Percentiles rank a stretch among this genome's conserved stretches.
These are phyloP conservation scores for Clonostachys chloroleuca DNA, from an alignment of 2,329 filamentous ascomycete species.

Conservation along the genomic window DNA sequence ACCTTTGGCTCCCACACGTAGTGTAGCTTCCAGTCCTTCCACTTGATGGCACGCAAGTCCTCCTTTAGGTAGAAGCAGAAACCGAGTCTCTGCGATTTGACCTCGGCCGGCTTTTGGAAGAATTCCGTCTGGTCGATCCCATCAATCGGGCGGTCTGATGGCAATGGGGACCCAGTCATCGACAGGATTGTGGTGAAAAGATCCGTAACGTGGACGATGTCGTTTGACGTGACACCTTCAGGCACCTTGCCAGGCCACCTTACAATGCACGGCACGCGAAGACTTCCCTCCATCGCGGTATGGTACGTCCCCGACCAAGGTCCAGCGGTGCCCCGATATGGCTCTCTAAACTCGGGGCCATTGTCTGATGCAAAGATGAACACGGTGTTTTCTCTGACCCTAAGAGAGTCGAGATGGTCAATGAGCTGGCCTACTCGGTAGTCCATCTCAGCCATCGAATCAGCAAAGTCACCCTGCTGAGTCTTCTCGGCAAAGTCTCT, in stretches of 20 bases:
- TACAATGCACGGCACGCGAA: constrained; percentile 26
- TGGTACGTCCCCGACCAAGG: constrained; percentile 27
- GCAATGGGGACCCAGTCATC: constrained; percentile 11
- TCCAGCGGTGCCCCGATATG: constrained; percentile 22
- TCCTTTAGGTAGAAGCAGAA: constrained; percentile 27
- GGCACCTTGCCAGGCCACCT: constrained; percentile 23
- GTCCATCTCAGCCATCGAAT: constrained; percentile 26
- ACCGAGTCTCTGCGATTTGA: constrained; percentile 11
- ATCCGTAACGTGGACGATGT: constrained; percentile 24
- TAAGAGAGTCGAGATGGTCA: constrained; percentile 20
- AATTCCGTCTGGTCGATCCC: constrained; percentile 18
- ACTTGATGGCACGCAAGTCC: constrained; percentile 24
- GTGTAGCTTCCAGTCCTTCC: constrained; percentile 27
- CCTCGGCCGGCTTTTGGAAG: constrained; percentile 11
- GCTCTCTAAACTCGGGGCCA: constrained; percentile 23
- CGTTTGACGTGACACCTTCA: constrained; percentile 14
- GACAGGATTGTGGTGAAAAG: constrained; percentile 20
- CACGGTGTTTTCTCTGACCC: constrained; percentile 19
- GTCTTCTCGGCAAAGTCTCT: constrained; percentile 18
- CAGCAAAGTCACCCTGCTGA: constrained; percentile 19
- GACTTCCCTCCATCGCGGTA: constrained; percentile 26
- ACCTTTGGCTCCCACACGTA: constrained; percentile 26
- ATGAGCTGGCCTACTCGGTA: constrained; percentile 20
- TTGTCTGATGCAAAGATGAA: constrained; percentile 28
- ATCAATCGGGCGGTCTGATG: constrained; percentile 20